Percentiles rank a stretch among this genome's conserved stretches.
Evolutionary conservation across 257 asterid genomes (phyloP).

Genomic region (Misopates orontium): DNA sequence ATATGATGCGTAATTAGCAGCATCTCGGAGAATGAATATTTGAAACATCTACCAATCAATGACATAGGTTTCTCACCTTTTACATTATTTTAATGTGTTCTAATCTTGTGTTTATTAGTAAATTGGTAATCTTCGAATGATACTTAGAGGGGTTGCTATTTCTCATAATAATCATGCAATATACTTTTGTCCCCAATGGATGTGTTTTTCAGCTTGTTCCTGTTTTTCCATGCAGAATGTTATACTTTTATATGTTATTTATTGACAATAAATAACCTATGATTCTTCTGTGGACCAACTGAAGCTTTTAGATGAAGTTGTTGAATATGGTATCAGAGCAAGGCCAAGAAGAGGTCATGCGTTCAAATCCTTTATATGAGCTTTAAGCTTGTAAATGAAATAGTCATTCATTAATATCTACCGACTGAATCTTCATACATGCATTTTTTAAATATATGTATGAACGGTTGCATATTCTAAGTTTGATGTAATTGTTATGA

Average conservation of each 20-base stretch:
- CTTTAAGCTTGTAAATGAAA: too few species aligned
- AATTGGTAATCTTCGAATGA: background rate
- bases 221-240: background rate
- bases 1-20: background rate
- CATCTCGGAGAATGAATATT: background rate
- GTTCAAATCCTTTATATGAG: too few species aligned
- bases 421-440: slow-evolving; percentile 8
- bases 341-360: too few species aligned
- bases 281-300: too few species aligned
- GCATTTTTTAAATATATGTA: background rate
- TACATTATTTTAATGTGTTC: background rate
- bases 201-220: background rate
- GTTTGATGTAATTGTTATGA: slow-evolving; percentile 1
- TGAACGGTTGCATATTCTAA: background rate
- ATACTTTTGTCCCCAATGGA: background rate
- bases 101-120: background rate
- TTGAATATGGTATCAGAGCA: too few species aligned
- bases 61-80: background rate
- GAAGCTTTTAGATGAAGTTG: too few species aligned
- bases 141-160: background rate
- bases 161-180: slow-evolving; percentile 1
- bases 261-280: too few species aligned
- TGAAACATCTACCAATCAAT: background rate
- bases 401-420: too few species aligned
- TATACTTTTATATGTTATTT: background rate